Conservation (phyloP, 768 basidiomycete species). For the Tylopilus subfusipes region DNA sequence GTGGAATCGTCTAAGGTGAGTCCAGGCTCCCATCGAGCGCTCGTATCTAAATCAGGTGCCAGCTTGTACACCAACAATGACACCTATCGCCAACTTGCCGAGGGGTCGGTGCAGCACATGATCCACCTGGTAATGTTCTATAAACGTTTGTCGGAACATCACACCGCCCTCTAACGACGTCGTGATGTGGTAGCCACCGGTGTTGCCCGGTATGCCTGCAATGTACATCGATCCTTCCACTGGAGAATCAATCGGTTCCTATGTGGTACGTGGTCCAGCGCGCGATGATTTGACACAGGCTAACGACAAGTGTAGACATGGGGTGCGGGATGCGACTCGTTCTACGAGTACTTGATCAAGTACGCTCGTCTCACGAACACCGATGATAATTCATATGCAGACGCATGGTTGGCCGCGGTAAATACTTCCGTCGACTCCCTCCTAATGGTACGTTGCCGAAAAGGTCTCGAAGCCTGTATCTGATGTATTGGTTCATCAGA, state of each 20-base stretch:
- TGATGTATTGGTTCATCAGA: conserved; percentile 35
- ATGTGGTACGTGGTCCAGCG: conserved; percentile 42
- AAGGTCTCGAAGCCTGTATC: accelerated
- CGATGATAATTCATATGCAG: conserved; percentile 54
- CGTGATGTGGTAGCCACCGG: conserved; percentile 9
- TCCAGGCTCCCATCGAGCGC: background rate
- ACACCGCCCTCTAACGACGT: background rate
- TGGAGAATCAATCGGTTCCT: conserved; percentile 48
- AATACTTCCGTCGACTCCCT: conserved; percentile 65
- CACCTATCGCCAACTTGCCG: conserved; percentile 55
- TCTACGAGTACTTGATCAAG: conserved; percentile 77
- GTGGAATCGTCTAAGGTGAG: conserved; percentile 48
- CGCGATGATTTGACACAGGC: background rate
- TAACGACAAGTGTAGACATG: conserved; percentile 47
- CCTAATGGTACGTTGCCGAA: conserved; percentile 40
- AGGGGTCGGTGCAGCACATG: conserved; percentile 52
- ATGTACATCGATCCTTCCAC: conserved; percentile 54
- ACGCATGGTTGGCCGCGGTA: conserved; percentile 68
- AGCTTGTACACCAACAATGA: conserved; percentile 53
- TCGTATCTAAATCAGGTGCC: background rate
- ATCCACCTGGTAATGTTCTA: conserved; percentile 34
- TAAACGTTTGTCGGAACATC: background rate
- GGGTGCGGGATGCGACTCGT: conserved; percentile 69
- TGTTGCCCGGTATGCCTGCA: conserved; percentile 49
- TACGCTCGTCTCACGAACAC: conserved; percentile 65